These are phyloP conservation scores for Thalassiosira hispida DNA, from an alignment of 352 stramenopile genomes.

Conservation along the genomic window DNA sequence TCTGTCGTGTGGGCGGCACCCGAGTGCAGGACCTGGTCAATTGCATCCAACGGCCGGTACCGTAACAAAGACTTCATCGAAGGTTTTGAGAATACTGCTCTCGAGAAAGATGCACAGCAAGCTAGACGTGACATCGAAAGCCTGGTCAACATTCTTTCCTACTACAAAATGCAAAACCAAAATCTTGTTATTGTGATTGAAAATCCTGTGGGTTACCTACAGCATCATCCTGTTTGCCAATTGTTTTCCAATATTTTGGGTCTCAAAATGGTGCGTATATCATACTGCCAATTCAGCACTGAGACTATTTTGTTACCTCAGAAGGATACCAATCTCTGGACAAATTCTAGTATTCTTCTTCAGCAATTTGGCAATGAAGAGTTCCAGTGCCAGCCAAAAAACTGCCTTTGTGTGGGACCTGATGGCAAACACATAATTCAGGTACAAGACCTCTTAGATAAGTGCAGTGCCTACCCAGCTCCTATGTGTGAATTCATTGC, in stretches of 20 bases:
- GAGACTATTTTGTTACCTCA: background rate
- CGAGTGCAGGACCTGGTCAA: slow-evolving; percentile 18
- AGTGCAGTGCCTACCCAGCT: slow-evolving; percentile 9
- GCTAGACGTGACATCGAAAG: slow-evolving; percentile 16
- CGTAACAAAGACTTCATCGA: slow-evolving; percentile 23
- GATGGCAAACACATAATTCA: slow-evolving; percentile 1
- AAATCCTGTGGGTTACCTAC: slow-evolving; percentile 23
- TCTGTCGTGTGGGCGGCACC: slow-evolving; percentile 16
- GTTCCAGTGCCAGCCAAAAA: slow-evolving; percentile 7
- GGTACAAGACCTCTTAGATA: slow-evolving; percentile 11
- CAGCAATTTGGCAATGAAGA: background rate
- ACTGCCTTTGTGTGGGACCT: background rate
- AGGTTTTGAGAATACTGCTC: background rate
- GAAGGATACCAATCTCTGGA: slow-evolving; percentile 23
- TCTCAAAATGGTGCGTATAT: slow-evolving; percentile 8
- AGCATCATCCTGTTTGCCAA: slow-evolving; percentile 10
- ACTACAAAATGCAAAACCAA: slow-evolving; percentile 19
- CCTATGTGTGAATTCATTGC: slow-evolving; percentile 23
- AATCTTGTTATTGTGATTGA: slow-evolving; percentile 13
- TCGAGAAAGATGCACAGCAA: slow-evolving; percentile 7
- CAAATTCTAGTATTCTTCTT: slow-evolving; percentile 10
- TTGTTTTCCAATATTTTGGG: slow-evolving; percentile 7
- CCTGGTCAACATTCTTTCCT: slow-evolving; percentile 23
- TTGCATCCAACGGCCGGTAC: slow-evolving; percentile 13
- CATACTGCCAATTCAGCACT: slow-evolving; percentile 17